Evolutionary conservation across 805 yeast species (phyloP).

Genomic region (Candida broadrunensis): DNA sequence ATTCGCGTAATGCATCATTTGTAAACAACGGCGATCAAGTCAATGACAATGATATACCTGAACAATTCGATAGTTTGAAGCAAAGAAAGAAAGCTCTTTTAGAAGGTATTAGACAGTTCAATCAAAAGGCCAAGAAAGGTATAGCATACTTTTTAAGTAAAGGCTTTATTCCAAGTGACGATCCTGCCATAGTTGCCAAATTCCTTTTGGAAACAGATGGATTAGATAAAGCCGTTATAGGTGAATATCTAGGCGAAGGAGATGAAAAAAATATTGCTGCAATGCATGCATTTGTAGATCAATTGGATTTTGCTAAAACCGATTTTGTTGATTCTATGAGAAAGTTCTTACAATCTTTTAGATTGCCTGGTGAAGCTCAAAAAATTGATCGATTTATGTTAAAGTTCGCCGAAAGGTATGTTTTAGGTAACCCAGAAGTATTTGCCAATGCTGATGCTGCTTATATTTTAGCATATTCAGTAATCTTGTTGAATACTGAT

Average conservation of each 20-base stretch:
- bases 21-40: conserved; percentile 7
- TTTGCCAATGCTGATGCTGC: conserved; percentile 94
- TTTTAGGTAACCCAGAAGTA: conserved; percentile 81
- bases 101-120: conserved; percentile 77
- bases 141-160: conserved; percentile 56
- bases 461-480: conserved; percentile 87
- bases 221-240: conserved; percentile 77
- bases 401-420: conserved; percentile 91
- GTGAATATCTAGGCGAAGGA: conserved; percentile 92
- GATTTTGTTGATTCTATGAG: conserved; percentile 86
- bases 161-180: conserved; percentile 59
- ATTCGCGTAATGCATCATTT: conserved; percentile 24
- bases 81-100: conserved; percentile 77
- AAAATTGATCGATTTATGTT: conserved; percentile 96
- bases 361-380: conserved; percentile 98
- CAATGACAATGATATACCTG: conserved; percentile 64
- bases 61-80: conserved; percentile 81
- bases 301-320: conserved; percentile 68
- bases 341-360: conserved; percentile 76
- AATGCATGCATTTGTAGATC: conserved; percentile 92
- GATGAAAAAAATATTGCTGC: conserved; percentile 70
- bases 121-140: conserved; percentile 82
- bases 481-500: conserved; percentile 91
- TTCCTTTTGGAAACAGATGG: conserved; percentile 72
- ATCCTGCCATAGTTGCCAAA: conserved; percentile 68